A percentile compares a stretch with the other conserved stretches of the same genome.
phyloP scores from a whole-genome alignment of 2,329 filamentous ascomycete species.

The Dactylellina drechsleri region DNA sequence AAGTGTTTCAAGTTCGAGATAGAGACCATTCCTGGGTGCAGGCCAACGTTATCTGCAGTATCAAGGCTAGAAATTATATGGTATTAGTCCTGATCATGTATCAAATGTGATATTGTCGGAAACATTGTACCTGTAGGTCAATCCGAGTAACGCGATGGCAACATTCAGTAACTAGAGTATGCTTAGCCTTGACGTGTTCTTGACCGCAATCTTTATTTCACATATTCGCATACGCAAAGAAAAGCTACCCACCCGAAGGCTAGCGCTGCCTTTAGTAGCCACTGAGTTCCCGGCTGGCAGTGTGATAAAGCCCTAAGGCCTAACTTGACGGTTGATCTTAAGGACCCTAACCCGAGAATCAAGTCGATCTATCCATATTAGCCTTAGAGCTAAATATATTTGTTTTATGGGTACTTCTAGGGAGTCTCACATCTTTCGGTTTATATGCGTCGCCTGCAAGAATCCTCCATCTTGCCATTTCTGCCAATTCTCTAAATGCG shows the following conservation, averaged over 20 bases:
- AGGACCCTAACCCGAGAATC: constrained; percentile 12
- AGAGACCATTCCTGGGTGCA: constrained; percentile 9
- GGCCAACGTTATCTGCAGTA: neutral
- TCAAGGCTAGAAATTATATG: neutral
- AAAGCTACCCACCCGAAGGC: constrained; percentile 20
- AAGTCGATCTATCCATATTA: constrained; percentile 9
- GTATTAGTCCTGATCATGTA: neutral
- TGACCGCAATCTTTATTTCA: neutral
- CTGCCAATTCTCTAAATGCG: constrained; percentile 18
- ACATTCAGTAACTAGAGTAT: constrained; percentile 6
- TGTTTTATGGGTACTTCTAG: no score
- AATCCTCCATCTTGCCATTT: constrained; percentile 23
- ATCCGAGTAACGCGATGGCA: constrained; percentile 20
- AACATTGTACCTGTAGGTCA: constrained; percentile 16
- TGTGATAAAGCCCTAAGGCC: constrained; percentile 8
- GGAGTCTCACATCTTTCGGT: constrained; percentile 11
- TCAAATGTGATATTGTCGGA: neutral
- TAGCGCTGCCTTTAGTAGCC: constrained; percentile 2
- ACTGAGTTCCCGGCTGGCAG: neutral
- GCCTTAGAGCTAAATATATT: neutral
- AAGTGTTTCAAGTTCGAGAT: constrained; percentile 6
- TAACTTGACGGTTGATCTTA: constrained; percentile 18
- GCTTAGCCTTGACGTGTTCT: neutral
- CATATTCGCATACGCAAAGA: constrained; percentile 6
- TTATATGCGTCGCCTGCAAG: constrained; percentile 10